A percentile compares a stretch with the other conserved stretches of the same genome.
Evolutionary conservation across 2,329 filamentous ascomycete species (phyloP).

Genomic region (Cytospora piceae): DNA sequence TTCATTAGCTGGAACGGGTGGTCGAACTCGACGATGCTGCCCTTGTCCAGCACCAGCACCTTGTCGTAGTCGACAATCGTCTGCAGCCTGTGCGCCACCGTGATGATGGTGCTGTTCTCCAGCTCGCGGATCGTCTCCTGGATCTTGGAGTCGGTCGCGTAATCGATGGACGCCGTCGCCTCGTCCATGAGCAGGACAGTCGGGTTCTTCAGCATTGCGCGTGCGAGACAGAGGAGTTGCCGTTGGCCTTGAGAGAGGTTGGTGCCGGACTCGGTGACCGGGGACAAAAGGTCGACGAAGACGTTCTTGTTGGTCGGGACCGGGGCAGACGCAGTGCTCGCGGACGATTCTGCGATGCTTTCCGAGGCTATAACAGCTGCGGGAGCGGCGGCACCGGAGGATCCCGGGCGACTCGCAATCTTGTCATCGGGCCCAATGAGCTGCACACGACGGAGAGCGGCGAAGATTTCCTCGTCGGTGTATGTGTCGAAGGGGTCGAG

Average conservation of each 20-base stretch:
- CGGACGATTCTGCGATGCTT: conserved; percentile 25
- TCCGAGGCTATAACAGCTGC: conserved; percentile 35
- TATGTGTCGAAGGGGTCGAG: conserved; percentile 90
- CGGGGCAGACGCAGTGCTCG: conserved; percentile 35
- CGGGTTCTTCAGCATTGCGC: conserved; percentile 87
- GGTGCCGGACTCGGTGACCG: conserved; percentile 86
- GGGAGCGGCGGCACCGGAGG: conserved; percentile 28
- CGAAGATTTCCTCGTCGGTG: conserved; percentile 88
- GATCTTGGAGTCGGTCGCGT: conserved; percentile 92
- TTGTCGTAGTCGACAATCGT: conserved; percentile 99
- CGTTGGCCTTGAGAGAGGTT: conserved; percentile 96
- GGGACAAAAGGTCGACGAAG: conserved; percentile 83
- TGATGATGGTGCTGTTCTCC: conserved; percentile 83
- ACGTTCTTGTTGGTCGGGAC: conserved; percentile 86
- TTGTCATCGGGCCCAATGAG: conserved; percentile 70
- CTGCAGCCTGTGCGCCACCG: conserved; percentile 92
- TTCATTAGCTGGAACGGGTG: conserved; percentile 82
- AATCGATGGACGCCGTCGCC: conserved; percentile 96
- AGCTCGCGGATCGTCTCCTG: conserved; percentile 95
- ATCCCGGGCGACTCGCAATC: conserved; percentile 34
- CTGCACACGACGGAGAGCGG: conserved; percentile 83
- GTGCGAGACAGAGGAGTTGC: conserved; percentile 89
- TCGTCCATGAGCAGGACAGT: conserved; percentile 99
- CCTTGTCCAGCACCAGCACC: conserved; percentile 91
- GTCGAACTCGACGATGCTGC: conserved; percentile 84